These are phyloP conservation scores for Pseudonitzschia pungens DNA, from an alignment of 108 stramenopile genomes.

Conservation along the genomic window DNA sequence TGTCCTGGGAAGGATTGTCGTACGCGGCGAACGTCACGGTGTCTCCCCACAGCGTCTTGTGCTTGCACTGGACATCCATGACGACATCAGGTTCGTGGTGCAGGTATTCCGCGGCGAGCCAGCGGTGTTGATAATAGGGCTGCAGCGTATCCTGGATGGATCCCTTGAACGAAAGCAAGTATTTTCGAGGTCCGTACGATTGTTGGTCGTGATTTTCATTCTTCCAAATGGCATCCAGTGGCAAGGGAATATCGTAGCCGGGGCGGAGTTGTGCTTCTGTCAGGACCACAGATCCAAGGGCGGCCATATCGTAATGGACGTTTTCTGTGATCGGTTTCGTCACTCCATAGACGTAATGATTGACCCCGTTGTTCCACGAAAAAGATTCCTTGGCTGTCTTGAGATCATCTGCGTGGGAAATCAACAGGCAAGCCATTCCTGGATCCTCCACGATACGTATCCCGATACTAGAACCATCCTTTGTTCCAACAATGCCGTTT, in stretches of 20 bases:
- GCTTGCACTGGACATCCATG: conserved; percentile 37
- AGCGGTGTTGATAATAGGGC: conserved; percentile 34
- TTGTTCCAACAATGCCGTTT: neutral
- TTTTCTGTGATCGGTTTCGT: conserved; percentile 11
- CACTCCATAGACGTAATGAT: conserved; percentile 21
- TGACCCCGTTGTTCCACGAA: conserved; percentile 24
- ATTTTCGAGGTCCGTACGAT: conserved; percentile 14
- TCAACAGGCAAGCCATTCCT: conserved; percentile 16
- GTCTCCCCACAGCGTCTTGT: conserved; percentile 2
- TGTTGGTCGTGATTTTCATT: neutral
- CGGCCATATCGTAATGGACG: conserved; percentile 17
- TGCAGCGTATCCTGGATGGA: conserved; percentile 28
- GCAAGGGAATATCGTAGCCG: conserved; percentile 30
- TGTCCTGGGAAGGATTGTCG: conserved; percentile 12
- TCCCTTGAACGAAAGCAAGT: conserved; percentile 24
- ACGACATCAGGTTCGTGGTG: conserved; percentile 14
- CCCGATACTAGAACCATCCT: neutral
- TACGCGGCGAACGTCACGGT: conserved; percentile 4
- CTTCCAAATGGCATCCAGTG: conserved; percentile 22
- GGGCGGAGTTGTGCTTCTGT: conserved; percentile 19
- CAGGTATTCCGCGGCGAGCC: conserved; percentile 34
- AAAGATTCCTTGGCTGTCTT: neutral
- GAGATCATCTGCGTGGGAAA: conserved; percentile 9
- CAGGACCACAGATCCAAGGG: conserved; percentile 12
- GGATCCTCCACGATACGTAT: conserved; percentile 11